phyloP scores from a whole-genome alignment of 2,329 filamentous ascomycete genomes.

The Penicillium hordei region DNA sequence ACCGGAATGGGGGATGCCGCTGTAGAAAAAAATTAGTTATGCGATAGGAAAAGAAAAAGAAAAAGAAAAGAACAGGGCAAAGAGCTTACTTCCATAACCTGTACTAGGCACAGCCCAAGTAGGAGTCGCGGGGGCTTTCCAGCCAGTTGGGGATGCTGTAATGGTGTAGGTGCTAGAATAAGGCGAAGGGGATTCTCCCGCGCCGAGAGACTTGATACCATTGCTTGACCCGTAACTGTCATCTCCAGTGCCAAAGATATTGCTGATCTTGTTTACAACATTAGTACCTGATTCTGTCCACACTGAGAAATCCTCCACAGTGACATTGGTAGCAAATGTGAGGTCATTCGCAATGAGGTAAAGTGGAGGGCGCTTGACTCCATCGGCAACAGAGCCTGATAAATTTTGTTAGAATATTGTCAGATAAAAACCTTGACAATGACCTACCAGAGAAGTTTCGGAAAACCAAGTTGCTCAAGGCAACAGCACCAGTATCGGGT shows the following conservation, averaged over 20 bases:
- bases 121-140: slow-evolving; percentile 28
- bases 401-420: neutral
- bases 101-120: slow-evolving; percentile 34
- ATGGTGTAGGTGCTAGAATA: slow-evolving; percentile 28
- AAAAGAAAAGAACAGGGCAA: neutral
- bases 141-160: slow-evolving; percentile 32
- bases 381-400: slow-evolving; percentile 34
- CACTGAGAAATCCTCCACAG: slow-evolving; percentile 35
- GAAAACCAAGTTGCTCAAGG: slow-evolving; percentile 27
- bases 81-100: slow-evolving; percentile 32
- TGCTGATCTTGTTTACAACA: slow-evolving; percentile 38
- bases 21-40: neutral
- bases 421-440: neutral
- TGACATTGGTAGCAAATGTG: slow-evolving; percentile 33
- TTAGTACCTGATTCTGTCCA: slow-evolving; percentile 31
- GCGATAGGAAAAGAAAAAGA: neutral
- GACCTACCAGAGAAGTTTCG: slow-evolving; percentile 24
- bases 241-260: slow-evolving; percentile 37
- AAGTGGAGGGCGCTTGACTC: slow-evolving; percentile 29
- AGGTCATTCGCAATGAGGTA: slow-evolving; percentile 36
- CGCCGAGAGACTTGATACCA: neutral
- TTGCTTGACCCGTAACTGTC: slow-evolving; percentile 22
- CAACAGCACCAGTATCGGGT: slow-evolving; percentile 26
- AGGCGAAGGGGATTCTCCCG: neutral
- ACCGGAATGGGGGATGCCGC: slow-evolving; percentile 30